phyloP scores from a whole-genome alignment of 2,329 filamentous ascomycete genomes.

The Nemania abortiva region DNA sequence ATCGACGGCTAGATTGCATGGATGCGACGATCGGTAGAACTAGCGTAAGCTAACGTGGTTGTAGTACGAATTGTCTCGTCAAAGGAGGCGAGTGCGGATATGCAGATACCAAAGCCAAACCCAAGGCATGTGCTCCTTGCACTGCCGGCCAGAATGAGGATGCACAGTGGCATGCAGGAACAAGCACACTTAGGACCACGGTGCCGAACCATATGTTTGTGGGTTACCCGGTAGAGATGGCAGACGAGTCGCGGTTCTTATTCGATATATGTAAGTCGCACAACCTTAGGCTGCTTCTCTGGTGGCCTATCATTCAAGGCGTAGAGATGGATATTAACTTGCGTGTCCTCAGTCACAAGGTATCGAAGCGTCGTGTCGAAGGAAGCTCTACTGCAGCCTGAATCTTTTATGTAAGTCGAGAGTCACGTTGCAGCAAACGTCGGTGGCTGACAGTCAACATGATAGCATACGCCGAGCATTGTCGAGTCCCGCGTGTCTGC shows the following conservation, averaged over 20 bases:
- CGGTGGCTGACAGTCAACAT: constrained; percentile 19
- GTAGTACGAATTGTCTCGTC: constrained; percentile 45
- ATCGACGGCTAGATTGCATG: not conserved
- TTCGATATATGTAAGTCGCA: constrained; percentile 43
- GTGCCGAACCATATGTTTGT: constrained; percentile 40
- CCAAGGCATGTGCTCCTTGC: constrained; percentile 33
- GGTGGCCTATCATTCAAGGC: not conserved
- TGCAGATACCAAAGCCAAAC: constrained; percentile 37
- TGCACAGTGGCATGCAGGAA: constrained; percentile 36
- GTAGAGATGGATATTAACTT: constrained; percentile 22
- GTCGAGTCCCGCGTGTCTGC: constrained; percentile 43
- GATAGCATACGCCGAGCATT: constrained; percentile 41
- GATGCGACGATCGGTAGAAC: constrained; percentile 4
- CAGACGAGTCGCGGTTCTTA: constrained; percentile 41
- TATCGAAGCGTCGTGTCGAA: constrained; percentile 43
- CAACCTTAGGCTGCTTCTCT: not conserved
- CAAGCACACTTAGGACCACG: constrained; percentile 35
- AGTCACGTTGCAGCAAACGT: not conserved
- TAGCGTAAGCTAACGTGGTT: constrained; percentile 27
- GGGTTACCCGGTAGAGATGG: constrained; percentile 41
- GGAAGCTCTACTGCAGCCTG: constrained; percentile 34
- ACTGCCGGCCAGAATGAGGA: constrained; percentile 29
- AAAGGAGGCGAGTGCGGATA: constrained; percentile 46
- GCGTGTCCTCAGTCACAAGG: constrained; percentile 36
- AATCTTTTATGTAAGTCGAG: constrained; percentile 38